Evolutionary conservation across 2,329 filamentous ascomycete genomes (phyloP).

Genomic region (Fusarium camptoceras): DNA sequence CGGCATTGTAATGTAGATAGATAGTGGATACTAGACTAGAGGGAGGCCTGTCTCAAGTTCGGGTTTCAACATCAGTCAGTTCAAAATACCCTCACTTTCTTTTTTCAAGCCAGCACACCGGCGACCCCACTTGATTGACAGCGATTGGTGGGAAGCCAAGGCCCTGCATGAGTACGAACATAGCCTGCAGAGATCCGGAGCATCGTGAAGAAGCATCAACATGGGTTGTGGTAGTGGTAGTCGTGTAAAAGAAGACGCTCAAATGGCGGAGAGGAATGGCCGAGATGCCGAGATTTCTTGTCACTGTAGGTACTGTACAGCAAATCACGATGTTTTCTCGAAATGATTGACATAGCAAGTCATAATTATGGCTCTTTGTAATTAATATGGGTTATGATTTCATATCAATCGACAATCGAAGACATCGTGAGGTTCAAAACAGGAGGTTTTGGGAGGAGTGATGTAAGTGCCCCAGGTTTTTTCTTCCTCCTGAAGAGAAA

Average conservation of each 20-base stretch:
- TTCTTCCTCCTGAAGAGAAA: conserved; percentile 8
- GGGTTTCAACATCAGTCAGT: conserved; percentile 17
- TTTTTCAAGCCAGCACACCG: conserved; percentile 4
- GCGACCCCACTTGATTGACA: neutral
- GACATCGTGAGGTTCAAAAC: conserved; percentile 15
- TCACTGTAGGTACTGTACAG: neutral
- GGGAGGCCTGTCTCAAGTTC: neutral
- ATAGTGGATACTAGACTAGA: too few relatives aligned
- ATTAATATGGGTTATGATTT: conserved; percentile 21
- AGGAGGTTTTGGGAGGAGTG: conserved; percentile 13
- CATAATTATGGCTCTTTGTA: neutral
- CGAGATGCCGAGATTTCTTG: conserved; percentile 16
- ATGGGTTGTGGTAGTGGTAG: neutral
- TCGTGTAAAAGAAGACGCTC: neutral
- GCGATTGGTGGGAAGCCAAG: neutral
- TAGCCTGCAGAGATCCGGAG: neutral
- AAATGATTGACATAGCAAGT: conserved; percentile 7
- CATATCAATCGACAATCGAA: conserved; percentile 20
- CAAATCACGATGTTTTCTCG: neutral
- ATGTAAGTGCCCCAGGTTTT: conserved; percentile 26
- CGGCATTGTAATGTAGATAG: too few relatives aligned
- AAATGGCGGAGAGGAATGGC: conserved; percentile 16
- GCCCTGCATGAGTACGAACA: conserved; percentile 1
- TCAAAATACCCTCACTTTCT: conserved; percentile 7
- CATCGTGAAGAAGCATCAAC: conserved; percentile 13